Evolutionary conservation across 176 grass and related monocot genomes (phyloP).

Genomic region (Puya raimondii): DNA sequence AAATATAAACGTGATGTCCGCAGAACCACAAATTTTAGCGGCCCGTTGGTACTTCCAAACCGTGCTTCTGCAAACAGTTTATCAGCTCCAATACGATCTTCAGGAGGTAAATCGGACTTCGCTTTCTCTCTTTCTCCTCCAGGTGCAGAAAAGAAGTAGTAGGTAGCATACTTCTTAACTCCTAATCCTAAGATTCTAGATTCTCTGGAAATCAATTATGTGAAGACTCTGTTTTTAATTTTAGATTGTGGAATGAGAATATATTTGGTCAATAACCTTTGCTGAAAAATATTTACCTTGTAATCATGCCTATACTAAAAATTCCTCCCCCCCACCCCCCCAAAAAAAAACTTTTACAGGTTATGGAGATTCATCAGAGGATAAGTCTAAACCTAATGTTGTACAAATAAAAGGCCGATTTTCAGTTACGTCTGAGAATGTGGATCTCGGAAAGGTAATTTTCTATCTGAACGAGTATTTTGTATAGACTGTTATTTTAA

Average conservation of each 20-base stretch:
- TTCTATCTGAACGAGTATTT: conserved; percentile 8
- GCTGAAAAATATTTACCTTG: neutral
- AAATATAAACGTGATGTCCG: conserved; percentile 64
- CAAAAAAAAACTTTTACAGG: conserved; percentile 51
- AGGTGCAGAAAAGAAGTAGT: too few species aligned
- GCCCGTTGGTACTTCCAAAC: conserved; percentile 88
- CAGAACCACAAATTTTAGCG: conserved; percentile 78
- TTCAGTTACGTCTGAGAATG: conserved; percentile 98
- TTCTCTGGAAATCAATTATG: too few species aligned
- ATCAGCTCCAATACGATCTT: conserved; percentile 91
- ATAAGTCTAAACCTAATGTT: conserved; percentile 81
- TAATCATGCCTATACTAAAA: neutral
- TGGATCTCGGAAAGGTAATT: conserved; percentile 92
- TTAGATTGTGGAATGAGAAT: neutral
- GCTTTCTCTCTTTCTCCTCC: conserved; percentile 2
- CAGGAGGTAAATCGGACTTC: conserved; percentile 50
- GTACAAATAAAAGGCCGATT: conserved; percentile 99
- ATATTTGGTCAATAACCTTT: neutral
- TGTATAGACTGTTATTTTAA: conserved; percentile 11
- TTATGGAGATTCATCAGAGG: conserved; percentile 81
- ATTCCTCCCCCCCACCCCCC: neutral
- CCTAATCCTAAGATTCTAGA: too few species aligned
- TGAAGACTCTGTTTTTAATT: too few species aligned
- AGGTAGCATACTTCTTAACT: too few species aligned
- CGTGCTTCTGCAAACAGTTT: conserved; percentile 98